These are phyloP conservation scores for Centrapalus pauciflorus DNA, from an alignment of 129 eudicot genomes.

Conservation along the genomic window DNA sequence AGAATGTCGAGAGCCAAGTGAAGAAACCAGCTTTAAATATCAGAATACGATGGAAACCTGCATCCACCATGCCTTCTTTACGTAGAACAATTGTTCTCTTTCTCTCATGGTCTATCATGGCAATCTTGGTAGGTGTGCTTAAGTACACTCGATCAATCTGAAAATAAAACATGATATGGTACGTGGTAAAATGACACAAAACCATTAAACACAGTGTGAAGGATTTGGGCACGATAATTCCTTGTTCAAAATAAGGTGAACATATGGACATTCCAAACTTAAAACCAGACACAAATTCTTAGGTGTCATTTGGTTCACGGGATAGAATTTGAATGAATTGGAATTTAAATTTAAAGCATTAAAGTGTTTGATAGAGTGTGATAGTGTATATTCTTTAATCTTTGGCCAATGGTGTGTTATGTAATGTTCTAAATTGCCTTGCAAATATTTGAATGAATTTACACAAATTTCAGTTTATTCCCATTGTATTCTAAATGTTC, in stretches of 20 bases:
- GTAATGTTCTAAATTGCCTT: too few species aligned
- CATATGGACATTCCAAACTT: too few species aligned
- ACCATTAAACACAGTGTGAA: neutral
- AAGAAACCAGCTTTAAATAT: neutral
- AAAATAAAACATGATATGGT: conserved; percentile 1
- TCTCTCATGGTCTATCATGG: conserved; percentile 84
- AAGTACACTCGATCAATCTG: conserved; percentile 79
- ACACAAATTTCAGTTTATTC: neutral
- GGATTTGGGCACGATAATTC: neutral
- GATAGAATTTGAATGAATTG: too few species aligned
- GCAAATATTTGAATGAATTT: neutral
- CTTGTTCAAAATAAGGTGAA: neutral
- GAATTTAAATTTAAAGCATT: too few species aligned
- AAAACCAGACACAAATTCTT: too few species aligned
- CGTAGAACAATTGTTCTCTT: conserved; percentile 73
- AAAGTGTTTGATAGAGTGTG: too few species aligned
- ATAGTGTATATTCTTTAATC: too few species aligned
- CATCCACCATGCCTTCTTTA: conserved; percentile 85
- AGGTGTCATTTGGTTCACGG: too few species aligned
- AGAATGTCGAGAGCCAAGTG: neutral
- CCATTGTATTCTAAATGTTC: too few species aligned
- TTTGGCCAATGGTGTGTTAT: too few species aligned
- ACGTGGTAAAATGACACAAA: neutral
- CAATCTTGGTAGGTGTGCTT: conserved; percentile 85
- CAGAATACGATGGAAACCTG: conserved; percentile 44